A percentile compares a stretch with the other conserved stretches of the same genome.
phyloP scores from a whole-genome alignment of 768 basidiomycete species.

The Hygrocybe coccinea region DNA sequence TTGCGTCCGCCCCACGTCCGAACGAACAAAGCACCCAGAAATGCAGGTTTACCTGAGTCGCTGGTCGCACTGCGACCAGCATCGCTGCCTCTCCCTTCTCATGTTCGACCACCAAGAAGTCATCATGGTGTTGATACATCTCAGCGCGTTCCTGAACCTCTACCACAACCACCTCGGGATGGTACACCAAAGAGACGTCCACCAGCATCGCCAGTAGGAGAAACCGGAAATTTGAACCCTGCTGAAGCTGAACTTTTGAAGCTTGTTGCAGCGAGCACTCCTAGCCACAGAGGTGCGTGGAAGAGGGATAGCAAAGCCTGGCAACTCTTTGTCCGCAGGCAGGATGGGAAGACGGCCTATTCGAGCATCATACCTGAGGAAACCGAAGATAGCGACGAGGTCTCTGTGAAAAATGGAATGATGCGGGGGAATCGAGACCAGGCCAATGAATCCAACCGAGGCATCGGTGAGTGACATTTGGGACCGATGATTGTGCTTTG shows the following conservation, averaged over 20 bases:
- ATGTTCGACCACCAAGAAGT: conserved; percentile 44
- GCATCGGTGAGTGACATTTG: background rate
- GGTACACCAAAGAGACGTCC: background rate
- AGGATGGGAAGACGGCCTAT: conserved; percentile 20
- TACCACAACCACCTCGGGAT: too few species aligned
- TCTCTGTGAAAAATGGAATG: background rate
- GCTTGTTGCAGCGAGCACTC: conserved; percentile 63
- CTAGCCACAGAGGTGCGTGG: conserved; percentile 72
- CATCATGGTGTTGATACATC: conserved; percentile 33
- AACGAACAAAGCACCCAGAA: conserved; percentile 29
- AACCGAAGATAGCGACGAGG: conserved; percentile 29
- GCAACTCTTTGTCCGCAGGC: conserved; percentile 51
- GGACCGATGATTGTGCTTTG: background rate
- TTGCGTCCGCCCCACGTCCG: conserved; percentile 30
- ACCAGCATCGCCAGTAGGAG: background rate
- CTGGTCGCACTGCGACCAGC: conserved; percentile 58
- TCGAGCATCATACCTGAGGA: conserved; percentile 26
- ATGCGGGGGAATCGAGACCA: background rate
- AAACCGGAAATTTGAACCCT: background rate
- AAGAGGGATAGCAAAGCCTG: conserved; percentile 58
- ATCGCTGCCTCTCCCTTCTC: conserved; percentile 66
- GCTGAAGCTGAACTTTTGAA: conserved; percentile 49
- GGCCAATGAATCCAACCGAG: background rate
- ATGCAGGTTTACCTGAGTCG: conserved; percentile 48
- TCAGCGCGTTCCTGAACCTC: background rate